phyloP scores from a whole-genome alignment of 352 stramenopile genomes.

The Thraustochytrium striatum region DNA sequence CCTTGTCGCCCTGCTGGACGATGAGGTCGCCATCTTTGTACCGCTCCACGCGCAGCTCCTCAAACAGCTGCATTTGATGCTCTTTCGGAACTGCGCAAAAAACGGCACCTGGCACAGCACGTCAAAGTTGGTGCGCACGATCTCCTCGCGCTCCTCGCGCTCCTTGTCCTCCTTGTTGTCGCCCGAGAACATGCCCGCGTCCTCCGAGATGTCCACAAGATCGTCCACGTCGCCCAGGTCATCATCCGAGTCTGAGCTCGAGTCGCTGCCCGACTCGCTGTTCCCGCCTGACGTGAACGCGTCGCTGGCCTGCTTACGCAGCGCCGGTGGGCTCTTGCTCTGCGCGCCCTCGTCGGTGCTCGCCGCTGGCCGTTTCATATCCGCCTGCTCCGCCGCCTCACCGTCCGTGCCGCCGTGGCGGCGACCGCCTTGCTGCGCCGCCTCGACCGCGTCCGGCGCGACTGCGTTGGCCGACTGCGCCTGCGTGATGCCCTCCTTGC shows the following conservation, averaged over 20 bases:
- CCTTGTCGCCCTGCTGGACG: conserved; percentile 74
- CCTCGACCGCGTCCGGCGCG: too few relatives aligned
- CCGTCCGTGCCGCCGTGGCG: neutral
- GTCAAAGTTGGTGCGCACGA: conserved; percentile 47
- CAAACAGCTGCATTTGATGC: conserved; percentile 33
- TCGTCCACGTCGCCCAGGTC: conserved; percentile 17
- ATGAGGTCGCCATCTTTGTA: conserved; percentile 76
- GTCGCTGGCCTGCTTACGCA: neutral
- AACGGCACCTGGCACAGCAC: conserved; percentile 39
- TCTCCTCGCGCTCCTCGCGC: conserved; percentile 12
- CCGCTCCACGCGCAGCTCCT: conserved; percentile 32
- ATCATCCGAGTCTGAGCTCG: neutral
- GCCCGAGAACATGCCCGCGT: conserved; percentile 1
- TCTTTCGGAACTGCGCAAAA: conserved; percentile 43
- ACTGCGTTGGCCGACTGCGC: neutral
- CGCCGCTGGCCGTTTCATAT: neutral
- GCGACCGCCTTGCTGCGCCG: too few relatives aligned
- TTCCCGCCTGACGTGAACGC: neutral
- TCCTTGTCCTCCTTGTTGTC: neutral
- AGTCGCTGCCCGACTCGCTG: conserved; percentile 2
- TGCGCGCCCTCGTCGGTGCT: neutral
- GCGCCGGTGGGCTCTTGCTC: neutral
- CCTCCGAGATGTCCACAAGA: conserved; percentile 30
- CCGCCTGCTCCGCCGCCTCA: neutral
- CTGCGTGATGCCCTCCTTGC: neutral